Evolutionary conservation across 1,284 basidiomycete genomes (phyloP).

Genomic region (Meira nashicola): DNA sequence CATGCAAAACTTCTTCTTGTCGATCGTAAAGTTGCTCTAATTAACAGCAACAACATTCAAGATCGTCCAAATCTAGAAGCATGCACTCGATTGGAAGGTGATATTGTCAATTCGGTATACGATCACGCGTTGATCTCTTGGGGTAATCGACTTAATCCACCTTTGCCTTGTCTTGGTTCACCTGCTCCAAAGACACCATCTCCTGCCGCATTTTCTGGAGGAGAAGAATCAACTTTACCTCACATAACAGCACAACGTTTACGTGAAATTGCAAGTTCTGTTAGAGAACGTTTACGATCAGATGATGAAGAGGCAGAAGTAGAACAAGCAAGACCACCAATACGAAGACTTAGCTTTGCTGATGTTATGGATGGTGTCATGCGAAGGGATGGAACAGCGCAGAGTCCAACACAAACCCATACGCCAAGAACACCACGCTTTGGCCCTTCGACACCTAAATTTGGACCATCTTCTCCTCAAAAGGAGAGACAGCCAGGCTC

Average conservation of each 20-base stretch:
- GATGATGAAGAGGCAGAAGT: slow-evolving; percentile 44
- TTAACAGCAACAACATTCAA: slow-evolving; percentile 74
- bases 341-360: slow-evolving; percentile 31
- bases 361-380: slow-evolving; percentile 33
- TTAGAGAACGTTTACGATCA: slow-evolving; percentile 28
- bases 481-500: not conserved
- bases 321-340: slow-evolving; percentile 27
- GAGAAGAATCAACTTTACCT: slow-evolving; percentile 11
- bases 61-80: slow-evolving; percentile 55
- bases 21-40: slow-evolving; percentile 66
- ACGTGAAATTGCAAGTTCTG: slow-evolving; percentile 26
- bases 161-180: slow-evolving; percentile 59
- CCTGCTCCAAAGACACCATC: slow-evolving; percentile 47
- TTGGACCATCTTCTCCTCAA: not conserved
- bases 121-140: slow-evolving; percentile 69
- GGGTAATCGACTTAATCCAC: slow-evolving; percentile 62
- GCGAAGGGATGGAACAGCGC: not conserved
- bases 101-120: slow-evolving; percentile 68
- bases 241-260: slow-evolving; percentile 30
- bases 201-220: slow-evolving; percentile 31
- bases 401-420: not conserved
- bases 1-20: slow-evolving; percentile 73
- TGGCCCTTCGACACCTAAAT: not conserved
- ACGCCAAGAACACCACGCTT: not conserved
- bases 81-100: slow-evolving; percentile 58